phyloP scores from a whole-genome alignment of 73 alveolate species.

The Symbiodinium natans region DNA sequence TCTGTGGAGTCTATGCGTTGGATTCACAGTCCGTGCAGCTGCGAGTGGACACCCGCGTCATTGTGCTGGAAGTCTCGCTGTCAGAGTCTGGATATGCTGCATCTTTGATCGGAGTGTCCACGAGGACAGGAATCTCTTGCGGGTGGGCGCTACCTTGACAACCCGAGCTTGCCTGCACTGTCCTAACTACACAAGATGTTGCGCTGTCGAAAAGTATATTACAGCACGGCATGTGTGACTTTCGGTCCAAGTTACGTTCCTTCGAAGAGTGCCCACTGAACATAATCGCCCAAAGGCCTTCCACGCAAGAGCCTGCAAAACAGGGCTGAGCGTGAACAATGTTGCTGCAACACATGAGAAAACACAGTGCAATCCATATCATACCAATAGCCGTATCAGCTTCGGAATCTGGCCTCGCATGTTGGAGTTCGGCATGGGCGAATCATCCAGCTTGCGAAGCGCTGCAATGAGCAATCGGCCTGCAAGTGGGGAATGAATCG shows the following conservation, averaged over 20 bases:
- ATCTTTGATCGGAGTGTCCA: constrained; percentile 9
- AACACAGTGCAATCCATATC: too few relatives aligned
- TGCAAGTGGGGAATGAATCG: neutral
- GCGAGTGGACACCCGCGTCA: constrained; percentile 16
- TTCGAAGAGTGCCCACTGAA: neutral
- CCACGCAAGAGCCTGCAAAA: neutral
- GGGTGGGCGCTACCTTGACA: neutral
- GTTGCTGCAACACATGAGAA: too few relatives aligned
- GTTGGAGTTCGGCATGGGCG: constrained; percentile 8
- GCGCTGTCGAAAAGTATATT: too few relatives aligned
- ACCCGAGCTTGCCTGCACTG: too few relatives aligned
- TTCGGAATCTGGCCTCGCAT: neutral
- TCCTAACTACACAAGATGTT: too few relatives aligned
- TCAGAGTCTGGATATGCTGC: constrained; percentile 6
- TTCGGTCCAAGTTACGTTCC: neutral
- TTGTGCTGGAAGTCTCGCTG: neutral
- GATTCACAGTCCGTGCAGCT: constrained; percentile 19
- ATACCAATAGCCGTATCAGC: too few relatives aligned
- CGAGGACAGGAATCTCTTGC: neutral
- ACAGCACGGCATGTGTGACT: too few relatives aligned
- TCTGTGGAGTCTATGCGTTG: neutral
- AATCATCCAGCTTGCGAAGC: constrained; percentile 4
- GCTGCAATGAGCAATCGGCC: neutral
- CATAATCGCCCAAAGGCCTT: neutral
- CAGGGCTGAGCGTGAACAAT: neutral